A percentile compares a stretch with the other conserved stretches of the same genome.
These are phyloP conservation scores for Orbilia oligospora DNA, from an alignment of 2,329 filamentous ascomycete genomes.

Conservation along the genomic window DNA sequence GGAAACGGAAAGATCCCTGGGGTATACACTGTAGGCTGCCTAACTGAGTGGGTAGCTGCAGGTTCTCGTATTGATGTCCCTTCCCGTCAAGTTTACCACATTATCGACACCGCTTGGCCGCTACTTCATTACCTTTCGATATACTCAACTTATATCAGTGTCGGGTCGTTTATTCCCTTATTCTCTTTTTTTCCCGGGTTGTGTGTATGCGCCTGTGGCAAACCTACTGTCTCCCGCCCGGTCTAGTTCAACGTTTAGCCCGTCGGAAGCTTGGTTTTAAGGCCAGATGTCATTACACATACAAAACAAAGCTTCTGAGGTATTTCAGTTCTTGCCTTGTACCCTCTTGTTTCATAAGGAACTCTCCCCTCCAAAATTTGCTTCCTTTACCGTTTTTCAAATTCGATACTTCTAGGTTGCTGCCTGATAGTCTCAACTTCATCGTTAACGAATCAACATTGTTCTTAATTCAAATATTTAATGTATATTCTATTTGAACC, in stretches of 20 bases:
- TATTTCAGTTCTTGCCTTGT: neutral
- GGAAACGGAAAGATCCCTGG: neutral
- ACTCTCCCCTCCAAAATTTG: neutral
- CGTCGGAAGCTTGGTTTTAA: neutral
- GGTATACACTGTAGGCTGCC: slow-evolving; percentile 21
- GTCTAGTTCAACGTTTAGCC: slow-evolving; percentile 26
- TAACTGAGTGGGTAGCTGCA: slow-evolving; percentile 34
- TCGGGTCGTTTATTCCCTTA: neutral
- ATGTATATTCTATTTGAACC: neutral
- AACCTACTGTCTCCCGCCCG: neutral
- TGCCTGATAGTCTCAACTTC: too few species aligned
- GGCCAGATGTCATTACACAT: neutral
- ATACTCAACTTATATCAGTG: slow-evolving; percentile 35
- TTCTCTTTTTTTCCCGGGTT: slow-evolving; percentile 1
- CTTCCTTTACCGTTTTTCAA: neutral
- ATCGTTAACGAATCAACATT: too few species aligned
- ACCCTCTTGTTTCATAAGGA: slow-evolving; percentile 6
- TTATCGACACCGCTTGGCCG: slow-evolving; percentile 4
- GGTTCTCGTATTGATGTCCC: slow-evolving; percentile 30
- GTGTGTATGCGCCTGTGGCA: neutral
- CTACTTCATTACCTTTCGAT: slow-evolving; percentile 25
- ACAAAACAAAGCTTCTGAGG: neutral
- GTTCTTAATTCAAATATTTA: neutral
- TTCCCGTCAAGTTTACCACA: slow-evolving; percentile 8
- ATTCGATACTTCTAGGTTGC: neutral